Conservation (phyloP, 257 asterid species). For the Plantago elongata region DNA sequence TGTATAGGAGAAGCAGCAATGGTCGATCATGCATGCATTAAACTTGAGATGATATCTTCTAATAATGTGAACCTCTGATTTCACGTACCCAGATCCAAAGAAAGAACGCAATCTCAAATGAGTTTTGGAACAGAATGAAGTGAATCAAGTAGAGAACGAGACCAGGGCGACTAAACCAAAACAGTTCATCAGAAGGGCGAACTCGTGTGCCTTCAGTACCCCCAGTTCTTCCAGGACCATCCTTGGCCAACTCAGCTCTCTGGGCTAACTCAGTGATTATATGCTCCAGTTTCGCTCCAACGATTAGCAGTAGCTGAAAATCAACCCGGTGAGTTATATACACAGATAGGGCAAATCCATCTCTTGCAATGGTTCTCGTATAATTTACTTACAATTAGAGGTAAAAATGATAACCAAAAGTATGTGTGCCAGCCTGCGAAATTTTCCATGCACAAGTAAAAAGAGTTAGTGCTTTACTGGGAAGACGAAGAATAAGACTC, state of each 20-base stretch:
- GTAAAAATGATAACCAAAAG: conserved; percentile 88
- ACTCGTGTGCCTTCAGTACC: conserved; percentile 32
- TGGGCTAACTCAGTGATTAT: conserved; percentile 65
- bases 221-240: conserved; percentile 16
- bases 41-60: not conserved
- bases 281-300: conserved; percentile 88
- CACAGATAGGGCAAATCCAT: not conserved
- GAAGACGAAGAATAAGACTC: not conserved
- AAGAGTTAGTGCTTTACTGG: not conserved
- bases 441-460: not conserved
- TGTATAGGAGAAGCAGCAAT: conserved; percentile 19
- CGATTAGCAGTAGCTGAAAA: conserved; percentile 63
- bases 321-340: not conserved
- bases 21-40: not conserved
- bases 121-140: conserved; percentile 88
- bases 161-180: conserved; percentile 68
- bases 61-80: not conserved
- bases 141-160: conserved; percentile 76
- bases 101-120: conserved; percentile 87
- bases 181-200: conserved; percentile 70
- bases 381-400: conserved; percentile 51
- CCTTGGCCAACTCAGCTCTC: conserved; percentile 29
- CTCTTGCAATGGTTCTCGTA: too few relatives aligned
- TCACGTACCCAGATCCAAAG: conserved; percentile 74
- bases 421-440: conserved; percentile 89